Evolutionary conservation across 1,284 basidiomycete genomes (phyloP).

Genomic region (Gomphus bonarii): DNA sequence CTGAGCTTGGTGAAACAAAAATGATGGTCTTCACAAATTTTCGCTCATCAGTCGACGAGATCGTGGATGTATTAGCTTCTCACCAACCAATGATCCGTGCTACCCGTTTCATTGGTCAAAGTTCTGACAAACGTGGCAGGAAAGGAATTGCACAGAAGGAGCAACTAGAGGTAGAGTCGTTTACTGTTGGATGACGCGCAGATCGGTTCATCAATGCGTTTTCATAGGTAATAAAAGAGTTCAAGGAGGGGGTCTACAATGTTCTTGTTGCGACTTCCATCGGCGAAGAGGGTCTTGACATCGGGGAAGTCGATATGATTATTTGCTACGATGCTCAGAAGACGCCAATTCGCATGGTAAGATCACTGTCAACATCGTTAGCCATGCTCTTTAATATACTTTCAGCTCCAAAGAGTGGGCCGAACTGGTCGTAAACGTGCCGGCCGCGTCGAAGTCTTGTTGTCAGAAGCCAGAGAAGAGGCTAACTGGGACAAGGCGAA

Average conservation of each 20-base stretch:
- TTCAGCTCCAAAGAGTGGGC: constrained; percentile 89
- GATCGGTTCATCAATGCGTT: constrained; percentile 10
- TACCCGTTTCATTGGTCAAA: constrained; percentile 86
- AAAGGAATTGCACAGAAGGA: constrained; percentile 89
- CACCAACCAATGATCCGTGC: constrained; percentile 70
- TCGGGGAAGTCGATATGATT: constrained; percentile 97
- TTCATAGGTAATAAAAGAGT: constrained; percentile 69
- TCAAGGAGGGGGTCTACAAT: constrained; percentile 84
- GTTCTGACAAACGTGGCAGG: constrained; percentile 73
- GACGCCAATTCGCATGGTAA: constrained; percentile 91
- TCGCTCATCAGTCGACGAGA: constrained; percentile 84
- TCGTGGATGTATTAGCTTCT: constrained; percentile 68
- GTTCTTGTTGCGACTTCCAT: constrained; percentile 95
- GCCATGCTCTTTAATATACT: background rate
- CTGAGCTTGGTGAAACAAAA: constrained; percentile 40
- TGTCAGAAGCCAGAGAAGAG: constrained; percentile 88
- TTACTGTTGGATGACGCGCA: constrained; percentile 5
- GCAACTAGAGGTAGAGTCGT: constrained; percentile 62
- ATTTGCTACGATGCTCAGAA: constrained; percentile 97
- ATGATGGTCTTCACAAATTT: constrained; percentile 97
- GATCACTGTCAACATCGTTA: constrained; percentile 17
- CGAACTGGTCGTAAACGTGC: constrained; percentile 91
- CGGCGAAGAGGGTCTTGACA: constrained; percentile 98
- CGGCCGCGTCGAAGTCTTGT: constrained; percentile 87
- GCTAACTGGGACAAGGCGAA: constrained; percentile 87